Percentiles rank a stretch among this genome's conserved stretches.
phyloP scores from a whole-genome alignment of 768 basidiomycete genomes.

The Boletus tomentosulus region DNA sequence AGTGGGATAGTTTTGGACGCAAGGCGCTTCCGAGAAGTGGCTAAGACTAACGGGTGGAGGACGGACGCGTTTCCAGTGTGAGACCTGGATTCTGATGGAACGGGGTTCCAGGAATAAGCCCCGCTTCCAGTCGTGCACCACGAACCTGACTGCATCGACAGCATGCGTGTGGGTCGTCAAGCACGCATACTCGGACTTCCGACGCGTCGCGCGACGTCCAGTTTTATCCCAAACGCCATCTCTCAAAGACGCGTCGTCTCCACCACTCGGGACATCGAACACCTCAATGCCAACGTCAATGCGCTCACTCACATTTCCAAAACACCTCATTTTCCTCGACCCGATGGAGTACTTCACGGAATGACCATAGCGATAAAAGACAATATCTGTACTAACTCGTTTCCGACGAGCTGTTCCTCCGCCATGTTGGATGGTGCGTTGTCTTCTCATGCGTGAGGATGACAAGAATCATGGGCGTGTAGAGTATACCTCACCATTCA shows the following conservation, averaged over 20 bases:
- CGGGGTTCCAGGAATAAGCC: too few species aligned
- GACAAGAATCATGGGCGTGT: background rate
- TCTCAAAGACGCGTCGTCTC: conserved; percentile 5
- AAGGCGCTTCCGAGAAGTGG: too few species aligned
- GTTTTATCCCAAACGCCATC: background rate
- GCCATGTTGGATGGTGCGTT: conserved; percentile 59
- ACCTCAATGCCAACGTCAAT: conserved; percentile 43
- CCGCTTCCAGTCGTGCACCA: too few species aligned
- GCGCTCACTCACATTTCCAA: conserved; percentile 44
- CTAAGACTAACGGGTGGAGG: too few species aligned
- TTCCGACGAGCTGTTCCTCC: conserved; percentile 78
- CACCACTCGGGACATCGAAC: conserved; percentile 5
- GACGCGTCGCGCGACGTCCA: background rate
- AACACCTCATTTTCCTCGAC: background rate
- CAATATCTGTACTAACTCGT: conserved; percentile 67
- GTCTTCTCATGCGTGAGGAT: background rate
- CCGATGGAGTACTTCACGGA: conserved; percentile 33
- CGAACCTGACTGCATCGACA: too few species aligned
- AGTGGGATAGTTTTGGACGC: too few species aligned
- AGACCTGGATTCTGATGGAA: too few species aligned
- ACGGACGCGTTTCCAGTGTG: too few species aligned
- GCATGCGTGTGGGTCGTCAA: background rate
- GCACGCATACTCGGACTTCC: background rate
- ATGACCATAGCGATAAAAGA: conserved; percentile 75
- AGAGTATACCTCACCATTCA: conserved; percentile 79